These are phyloP conservation scores for Smittium mucronatum DNA, from an alignment of 371 early-diverging fungal genomes.

Conservation along the genomic window DNA sequence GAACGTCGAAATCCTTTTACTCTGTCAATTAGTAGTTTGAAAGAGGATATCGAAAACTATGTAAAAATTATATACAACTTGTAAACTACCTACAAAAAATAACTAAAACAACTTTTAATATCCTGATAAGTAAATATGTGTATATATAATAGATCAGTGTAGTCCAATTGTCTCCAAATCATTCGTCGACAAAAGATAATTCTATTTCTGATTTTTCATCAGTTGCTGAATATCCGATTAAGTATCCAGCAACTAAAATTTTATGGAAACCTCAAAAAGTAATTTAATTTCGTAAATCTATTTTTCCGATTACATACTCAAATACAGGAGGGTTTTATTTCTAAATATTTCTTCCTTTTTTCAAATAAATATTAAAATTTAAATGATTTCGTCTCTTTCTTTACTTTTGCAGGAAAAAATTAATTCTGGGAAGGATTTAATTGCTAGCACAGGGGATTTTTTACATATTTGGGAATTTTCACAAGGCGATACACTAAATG, in stretches of 20 bases:
- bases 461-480: conserved; percentile 77
- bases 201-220: conserved; percentile 44
- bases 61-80: conserved; percentile 6
- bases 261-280: conserved; percentile 76
- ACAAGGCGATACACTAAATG: background rate
- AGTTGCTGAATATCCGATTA: conserved; percentile 63
- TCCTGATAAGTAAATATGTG: no score
- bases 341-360: background rate
- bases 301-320: background rate
- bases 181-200: conserved; percentile 16
- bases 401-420: no score
- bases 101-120: no score
- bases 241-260: conserved; percentile 81
- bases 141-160: conserved; percentile 4
- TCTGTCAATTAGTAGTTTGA: conserved; percentile 69
- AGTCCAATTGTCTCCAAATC: conserved; percentile 26
- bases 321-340: background rate
- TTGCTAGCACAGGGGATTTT: conserved; percentile 75
- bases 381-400: no score
- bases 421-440: conserved; percentile 58
- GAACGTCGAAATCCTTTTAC: conserved; percentile 41
- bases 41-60: conserved; percentile 55
- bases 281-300: conserved; percentile 15
- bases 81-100: background rate
- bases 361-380: background rate